Evolutionary conservation across 2,329 filamentous ascomycete species (phyloP).

Genomic region (Stachybotrys echinatus): DNA sequence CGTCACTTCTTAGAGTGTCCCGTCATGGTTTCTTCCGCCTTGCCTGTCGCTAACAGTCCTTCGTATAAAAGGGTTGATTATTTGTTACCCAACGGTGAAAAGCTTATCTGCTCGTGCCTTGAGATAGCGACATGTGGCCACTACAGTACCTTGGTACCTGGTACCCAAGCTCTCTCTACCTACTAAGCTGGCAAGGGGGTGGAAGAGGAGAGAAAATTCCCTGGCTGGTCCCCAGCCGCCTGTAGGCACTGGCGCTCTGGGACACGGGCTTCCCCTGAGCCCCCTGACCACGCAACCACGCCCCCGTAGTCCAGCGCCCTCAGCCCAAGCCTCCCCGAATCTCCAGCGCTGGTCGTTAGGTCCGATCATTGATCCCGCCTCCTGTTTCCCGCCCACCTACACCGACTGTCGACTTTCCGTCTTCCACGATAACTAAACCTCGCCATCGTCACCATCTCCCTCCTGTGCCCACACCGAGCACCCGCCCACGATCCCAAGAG

Average conservation of each 20-base stretch:
- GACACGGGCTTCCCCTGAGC: not conserved
- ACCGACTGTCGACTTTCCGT: not conserved
- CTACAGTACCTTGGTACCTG: not conserved
- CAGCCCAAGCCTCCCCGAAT: not conserved
- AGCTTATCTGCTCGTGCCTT: not conserved
- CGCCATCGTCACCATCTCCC: not conserved
- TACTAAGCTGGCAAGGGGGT: not conserved
- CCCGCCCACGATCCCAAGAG: conserved; percentile 1
- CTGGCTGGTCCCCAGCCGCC: no score
- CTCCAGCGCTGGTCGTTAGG: not conserved
- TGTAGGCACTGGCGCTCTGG: no score
- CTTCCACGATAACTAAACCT: not conserved
- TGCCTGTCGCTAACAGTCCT: no score
- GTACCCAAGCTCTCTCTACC: not conserved
- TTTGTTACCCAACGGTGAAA: no score
- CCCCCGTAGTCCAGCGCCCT: not conserved
- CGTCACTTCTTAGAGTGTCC: no score
- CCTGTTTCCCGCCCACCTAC: not conserved
- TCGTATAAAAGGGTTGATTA: no score
- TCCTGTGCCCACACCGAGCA: not conserved
- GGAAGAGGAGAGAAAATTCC: not conserved
- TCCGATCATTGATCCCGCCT: not conserved
- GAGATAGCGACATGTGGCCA: not conserved
- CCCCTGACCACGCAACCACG: not conserved
- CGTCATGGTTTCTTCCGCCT: no score